Percentiles rank a stretch among this genome's conserved stretches.
These are phyloP conservation scores for Rutstroemia sp. DNA, from an alignment of 2,329 filamentous ascomycete species.

Conservation along the genomic window DNA sequence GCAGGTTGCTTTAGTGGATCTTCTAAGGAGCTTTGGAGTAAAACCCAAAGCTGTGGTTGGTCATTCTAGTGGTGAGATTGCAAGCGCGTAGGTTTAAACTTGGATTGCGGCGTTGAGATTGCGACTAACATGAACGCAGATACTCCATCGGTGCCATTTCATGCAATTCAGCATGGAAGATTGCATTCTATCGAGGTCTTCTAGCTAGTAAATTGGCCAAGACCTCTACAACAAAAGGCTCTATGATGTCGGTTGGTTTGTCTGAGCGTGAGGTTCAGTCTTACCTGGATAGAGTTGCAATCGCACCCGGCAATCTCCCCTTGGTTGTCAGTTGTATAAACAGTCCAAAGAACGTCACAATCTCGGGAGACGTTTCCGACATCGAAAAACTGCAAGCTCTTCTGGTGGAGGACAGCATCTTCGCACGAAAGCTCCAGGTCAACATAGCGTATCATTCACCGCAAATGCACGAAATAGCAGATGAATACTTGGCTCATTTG, in stretches of 20 bases:
- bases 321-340: conserved; percentile 29
- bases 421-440: conserved; percentile 29
- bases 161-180: conserved; percentile 5
- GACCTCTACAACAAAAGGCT: conserved; percentile 26
- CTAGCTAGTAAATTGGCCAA: conserved; percentile 8
- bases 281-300: neutral
- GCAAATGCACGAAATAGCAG: conserved; percentile 26
- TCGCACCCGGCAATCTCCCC: neutral
- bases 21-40: conserved; percentile 15
- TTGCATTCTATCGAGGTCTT: conserved; percentile 15
- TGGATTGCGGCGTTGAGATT: no score
- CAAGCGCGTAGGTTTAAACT: conserved; percentile 26
- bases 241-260: conserved; percentile 45
- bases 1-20: conserved; percentile 21
- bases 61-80: conserved; percentile 28
- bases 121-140: neutral
- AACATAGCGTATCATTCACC: conserved; percentile 35
- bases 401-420: conserved; percentile 18
- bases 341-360: conserved; percentile 17
- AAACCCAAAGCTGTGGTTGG: conserved; percentile 18
- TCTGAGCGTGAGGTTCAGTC: conserved; percentile 1
- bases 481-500: conserved; percentile 17
- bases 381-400: conserved; percentile 3
- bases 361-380: conserved; percentile 13
- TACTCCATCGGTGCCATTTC: conserved; percentile 23